Evolutionary conservation across 2,329 filamentous ascomycete genomes (phyloP).

Genomic region (Penicillium italicum): DNA sequence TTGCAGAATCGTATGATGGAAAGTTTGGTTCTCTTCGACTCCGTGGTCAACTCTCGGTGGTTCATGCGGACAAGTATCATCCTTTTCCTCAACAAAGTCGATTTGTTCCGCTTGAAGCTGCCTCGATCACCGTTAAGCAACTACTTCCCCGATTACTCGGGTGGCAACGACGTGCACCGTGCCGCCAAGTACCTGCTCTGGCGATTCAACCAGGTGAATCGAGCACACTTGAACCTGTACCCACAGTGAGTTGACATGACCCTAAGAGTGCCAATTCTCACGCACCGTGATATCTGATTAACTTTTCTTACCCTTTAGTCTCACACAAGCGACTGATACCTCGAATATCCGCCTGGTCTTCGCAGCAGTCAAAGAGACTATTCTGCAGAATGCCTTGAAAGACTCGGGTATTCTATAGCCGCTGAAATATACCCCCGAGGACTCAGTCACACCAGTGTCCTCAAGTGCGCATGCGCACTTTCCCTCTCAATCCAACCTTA

Average conservation of each 20-base stretch:
- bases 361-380: constrained; percentile 97
- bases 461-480: neutral
- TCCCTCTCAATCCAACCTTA: neutral
- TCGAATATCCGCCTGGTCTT: constrained; percentile 98
- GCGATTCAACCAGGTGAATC: constrained; percentile 98
- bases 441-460: neutral
- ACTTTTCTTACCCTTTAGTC: constrained; percentile 52
- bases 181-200: constrained; percentile 96
- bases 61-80: constrained; percentile 99
- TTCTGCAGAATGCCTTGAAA: constrained; percentile 95
- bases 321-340: constrained; percentile 98
- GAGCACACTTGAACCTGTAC: constrained; percentile 92
- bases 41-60: constrained; percentile 97
- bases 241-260: constrained; percentile 70
- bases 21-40: constrained; percentile 91
- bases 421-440: neutral
- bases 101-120: constrained; percentile 95
- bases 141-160: constrained; percentile 97
- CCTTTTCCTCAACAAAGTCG: constrained; percentile 97
- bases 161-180: constrained; percentile 95
- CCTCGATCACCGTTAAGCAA: constrained; percentile 83
- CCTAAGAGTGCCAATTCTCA: neutral
- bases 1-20: constrained; percentile 99
- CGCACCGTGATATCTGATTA: constrained; percentile 13
- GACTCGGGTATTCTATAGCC: constrained; percentile 85